Percentiles rank a stretch among this genome's conserved stretches.
These are phyloP conservation scores for Kingdonia uniflora DNA, from an alignment of 164 flowering plant genomes.

Conservation along the genomic window DNA sequence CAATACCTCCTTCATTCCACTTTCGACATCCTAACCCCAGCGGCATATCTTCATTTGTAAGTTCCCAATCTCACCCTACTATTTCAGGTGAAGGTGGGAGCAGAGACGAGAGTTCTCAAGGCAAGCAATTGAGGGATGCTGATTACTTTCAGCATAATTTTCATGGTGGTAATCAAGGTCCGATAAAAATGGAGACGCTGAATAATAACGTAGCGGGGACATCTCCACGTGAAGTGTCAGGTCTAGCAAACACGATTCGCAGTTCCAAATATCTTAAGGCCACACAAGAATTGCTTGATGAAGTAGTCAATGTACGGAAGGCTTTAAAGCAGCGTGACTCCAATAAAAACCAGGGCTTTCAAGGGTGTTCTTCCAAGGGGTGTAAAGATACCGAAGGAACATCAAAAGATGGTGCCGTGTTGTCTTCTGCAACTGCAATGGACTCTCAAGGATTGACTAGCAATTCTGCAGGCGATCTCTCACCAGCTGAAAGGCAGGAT, in stretches of 20 bases:
- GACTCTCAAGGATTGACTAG: slow-evolving; percentile 29
- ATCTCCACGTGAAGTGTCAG: slow-evolving; percentile 22
- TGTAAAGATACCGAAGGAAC: slow-evolving; percentile 30
- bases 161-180: slow-evolving; percentile 19
- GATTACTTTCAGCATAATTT: slow-evolving; percentile 25
- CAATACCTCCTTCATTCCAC: slow-evolving; percentile 31
- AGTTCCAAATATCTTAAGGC: slow-evolving; percentile 66
- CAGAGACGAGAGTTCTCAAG: slow-evolving; percentile 20
- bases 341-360: slow-evolving; percentile 24
- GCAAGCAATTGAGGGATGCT: slow-evolving; percentile 19
- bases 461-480: slow-evolving; percentile 33
- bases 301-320: slow-evolving; percentile 58
- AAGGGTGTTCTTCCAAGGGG: slow-evolving; percentile 16
- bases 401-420: slow-evolving; percentile 12
- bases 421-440: slow-evolving; percentile 17
- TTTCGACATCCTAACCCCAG: slow-evolving; percentile 30
- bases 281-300: slow-evolving; percentile 75
- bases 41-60: slow-evolving; percentile 32
- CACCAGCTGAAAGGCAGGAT: slow-evolving; percentile 59
- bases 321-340: slow-evolving; percentile 39
- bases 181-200: slow-evolving; percentile 21
- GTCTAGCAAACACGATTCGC: slow-evolving; percentile 22
- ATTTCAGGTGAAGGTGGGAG: slow-evolving; percentile 26
- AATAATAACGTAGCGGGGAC: slow-evolving; percentile 19
- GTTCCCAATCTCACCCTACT: slow-evolving; percentile 24